A percentile compares a stretch with the other conserved stretches of the same genome.
These are phyloP conservation scores for Penicillium simplicissimum DNA, from an alignment of 495 filamentous ascomycete species.

Conservation along the genomic window DNA sequence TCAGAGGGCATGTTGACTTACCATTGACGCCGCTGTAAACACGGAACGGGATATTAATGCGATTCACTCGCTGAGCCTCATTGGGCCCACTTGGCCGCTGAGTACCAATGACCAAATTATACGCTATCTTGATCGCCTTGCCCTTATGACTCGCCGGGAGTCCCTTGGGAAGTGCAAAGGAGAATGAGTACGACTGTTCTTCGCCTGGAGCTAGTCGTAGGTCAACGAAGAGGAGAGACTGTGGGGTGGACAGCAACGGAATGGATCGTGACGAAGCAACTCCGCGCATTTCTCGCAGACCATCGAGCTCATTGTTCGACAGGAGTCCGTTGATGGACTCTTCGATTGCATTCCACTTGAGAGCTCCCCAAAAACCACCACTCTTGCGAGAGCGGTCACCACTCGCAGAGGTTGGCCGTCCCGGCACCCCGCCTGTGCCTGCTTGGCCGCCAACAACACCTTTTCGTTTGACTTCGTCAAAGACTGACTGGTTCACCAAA, in stretches of 20 bases:
- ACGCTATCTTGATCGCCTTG: constrained; percentile 90
- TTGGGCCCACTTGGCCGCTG: constrained; percentile 76
- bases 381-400: constrained; percentile 69
- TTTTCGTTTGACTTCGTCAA: constrained; percentile 94
- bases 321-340: constrained; percentile 86
- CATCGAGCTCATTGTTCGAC: constrained; percentile 82
- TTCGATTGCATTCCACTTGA: constrained; percentile 87
- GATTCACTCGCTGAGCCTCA: constrained; percentile 78
- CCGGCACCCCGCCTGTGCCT: constrained; percentile 69
- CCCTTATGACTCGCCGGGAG: constrained; percentile 89
- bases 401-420: constrained; percentile 25
- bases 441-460: constrained; percentile 82
- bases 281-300: constrained; percentile 90
- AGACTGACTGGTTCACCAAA: constrained; percentile 81
- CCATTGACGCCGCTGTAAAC: constrained; percentile 87
- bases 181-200: constrained; percentile 81
- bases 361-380: constrained; percentile 76
- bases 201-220: constrained; percentile 85
- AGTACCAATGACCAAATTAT: constrained; percentile 89
- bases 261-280: constrained; percentile 77
- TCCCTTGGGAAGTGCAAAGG: constrained; percentile 80
- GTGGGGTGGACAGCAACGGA: constrained; percentile 89
- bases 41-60: constrained; percentile 94
- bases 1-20: constrained; percentile 26
- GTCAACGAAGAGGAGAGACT: constrained; percentile 95